phyloP scores from a whole-genome alignment of 2,329 filamentous ascomycete species.

The Thermomyces lanuginosus region DNA sequence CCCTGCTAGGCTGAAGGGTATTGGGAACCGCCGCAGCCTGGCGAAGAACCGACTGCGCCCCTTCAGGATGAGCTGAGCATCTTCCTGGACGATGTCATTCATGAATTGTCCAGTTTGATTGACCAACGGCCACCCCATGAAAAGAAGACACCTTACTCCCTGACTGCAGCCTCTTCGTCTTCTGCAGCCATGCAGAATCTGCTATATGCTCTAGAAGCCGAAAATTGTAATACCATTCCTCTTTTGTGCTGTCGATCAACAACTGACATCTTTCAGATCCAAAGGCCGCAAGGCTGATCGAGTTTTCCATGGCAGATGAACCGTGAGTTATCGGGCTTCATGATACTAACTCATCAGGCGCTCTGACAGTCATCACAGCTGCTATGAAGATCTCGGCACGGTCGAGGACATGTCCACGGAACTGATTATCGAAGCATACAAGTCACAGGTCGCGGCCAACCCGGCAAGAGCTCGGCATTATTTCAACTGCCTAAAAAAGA shows the following conservation, averaged over 20 bases:
- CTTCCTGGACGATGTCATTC: conserved; percentile 43
- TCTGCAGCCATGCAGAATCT: conserved; percentile 27
- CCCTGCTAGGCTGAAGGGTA: conserved; percentile 18
- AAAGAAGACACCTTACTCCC: conserved; percentile 18
- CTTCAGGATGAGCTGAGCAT: conserved; percentile 26
- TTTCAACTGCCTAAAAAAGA: conserved; percentile 46
- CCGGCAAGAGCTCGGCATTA: conserved; percentile 41
- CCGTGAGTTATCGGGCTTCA: conserved; percentile 16
- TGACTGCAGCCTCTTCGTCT: conserved; percentile 17
- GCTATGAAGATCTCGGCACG: conserved; percentile 47
- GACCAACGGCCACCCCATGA: conserved; percentile 26
- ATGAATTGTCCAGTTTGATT: conserved; percentile 41
- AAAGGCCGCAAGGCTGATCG: conserved; percentile 12
- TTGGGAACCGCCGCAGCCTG: conserved; percentile 29
- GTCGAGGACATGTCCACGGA: conserved; percentile 46
- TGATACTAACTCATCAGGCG: too few species aligned
- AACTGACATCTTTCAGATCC: conserved; percentile 11
- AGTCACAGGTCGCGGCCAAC: conserved; percentile 43
- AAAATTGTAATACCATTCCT: conserved; percentile 13
- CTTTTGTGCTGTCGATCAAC: background rate
- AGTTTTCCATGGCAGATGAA: conserved; percentile 17
- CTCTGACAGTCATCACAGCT: conserved; percentile 18
- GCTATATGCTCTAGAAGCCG: conserved; percentile 18
- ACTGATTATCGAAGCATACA: conserved; percentile 46
- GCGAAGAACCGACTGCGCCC: conserved; percentile 17